Base-by-base conservation (phyloP, 768 basidiomycete species). In the Agaricus subrufescens region DNA sequence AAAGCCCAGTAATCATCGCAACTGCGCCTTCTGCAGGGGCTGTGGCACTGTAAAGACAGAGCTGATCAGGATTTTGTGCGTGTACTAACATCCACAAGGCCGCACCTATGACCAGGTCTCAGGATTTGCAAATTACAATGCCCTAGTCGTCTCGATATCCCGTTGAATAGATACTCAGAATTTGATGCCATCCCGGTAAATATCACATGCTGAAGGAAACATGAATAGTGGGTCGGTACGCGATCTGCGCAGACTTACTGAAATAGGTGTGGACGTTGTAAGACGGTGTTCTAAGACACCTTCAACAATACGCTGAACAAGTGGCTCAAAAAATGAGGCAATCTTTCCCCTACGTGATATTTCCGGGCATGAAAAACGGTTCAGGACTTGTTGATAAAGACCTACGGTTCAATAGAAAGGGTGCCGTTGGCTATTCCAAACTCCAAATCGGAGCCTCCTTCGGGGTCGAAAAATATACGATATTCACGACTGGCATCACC, bases 401-500 rank as follows among this genome's bases (percentile, higher is more conserved):
- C 63, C 40, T 42, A 70, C 72, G 74, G 72, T 4, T 55, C 37
- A 30, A 82, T 56, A 54, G 77, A 80, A 51, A 82, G 69, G 53
- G 77, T 75, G 4, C 81, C 80, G 38, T 71, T 73, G 29, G 68
- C 70, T 58, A 82, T 82, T 23, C 71, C 69, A 46, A 69, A 71
- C 4, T 49, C 56, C 0, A 58, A 43, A 58, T 81, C 78, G 40
- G 71, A 74, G 58, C 80, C 79, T 27, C 65, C 65, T 14, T 69
- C 67, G 2, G 69, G 69, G 15, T 80, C 81, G 55, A 83, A 81
- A 51, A 71, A 73, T 54, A 83, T 73, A 61, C 72, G 81, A 30
- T 75, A 72, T 1, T 72, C 69, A 23, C 79, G 73, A 0, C 61
- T 48, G 8, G 69, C 58, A 51, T 71, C 70, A 25, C 65, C 65